Percentiles rank a stretch among this genome's conserved stretches.
Evolutionary conservation across 2,329 filamentous ascomycete species (phyloP).

Genomic region (Aureobasidium sp.): DNA sequence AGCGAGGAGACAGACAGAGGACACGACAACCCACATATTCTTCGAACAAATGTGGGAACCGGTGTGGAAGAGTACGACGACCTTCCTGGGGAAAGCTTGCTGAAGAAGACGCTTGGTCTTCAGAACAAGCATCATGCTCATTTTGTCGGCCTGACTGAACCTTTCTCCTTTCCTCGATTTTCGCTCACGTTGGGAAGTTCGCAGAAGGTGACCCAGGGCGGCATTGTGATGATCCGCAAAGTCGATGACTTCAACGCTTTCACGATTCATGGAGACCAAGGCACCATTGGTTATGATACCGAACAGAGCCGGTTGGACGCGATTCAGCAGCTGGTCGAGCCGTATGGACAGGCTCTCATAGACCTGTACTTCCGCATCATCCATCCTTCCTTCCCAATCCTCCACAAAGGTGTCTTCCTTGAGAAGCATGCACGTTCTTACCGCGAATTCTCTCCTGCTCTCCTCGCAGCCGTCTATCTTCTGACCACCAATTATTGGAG

Average conservation of each 20-base stretch:
- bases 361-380: conserved; percentile 65
- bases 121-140: conserved; percentile 26
- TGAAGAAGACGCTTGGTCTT: conserved; percentile 54
- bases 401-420: conserved; percentile 56
- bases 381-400: conserved; percentile 52
- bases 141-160: conserved; percentile 24
- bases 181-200: background rate
- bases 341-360: conserved; percentile 63
- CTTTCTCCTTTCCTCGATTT: conserved; percentile 11
- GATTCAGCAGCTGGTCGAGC: conserved; percentile 63
- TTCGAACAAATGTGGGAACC: conserved; percentile 15
- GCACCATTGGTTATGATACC: conserved; percentile 22
- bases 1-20: background rate
- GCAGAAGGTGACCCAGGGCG: conserved; percentile 1
- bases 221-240: conserved; percentile 9
- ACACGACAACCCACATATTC: conserved; percentile 12
- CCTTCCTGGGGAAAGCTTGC: conserved; percentile 57
- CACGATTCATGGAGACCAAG: conserved; percentile 55
- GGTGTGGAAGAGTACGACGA: conserved; percentile 65
- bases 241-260: conserved; percentile 38
- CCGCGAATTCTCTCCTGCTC: conserved; percentile 52
- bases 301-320: conserved; percentile 52
- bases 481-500: conserved; percentile 57
- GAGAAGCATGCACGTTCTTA: conserved; percentile 54
- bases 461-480: conserved; percentile 55